Evolutionary conservation across 805 yeast species (phyloP).

Genomic region (Candida glaebosa): DNA sequence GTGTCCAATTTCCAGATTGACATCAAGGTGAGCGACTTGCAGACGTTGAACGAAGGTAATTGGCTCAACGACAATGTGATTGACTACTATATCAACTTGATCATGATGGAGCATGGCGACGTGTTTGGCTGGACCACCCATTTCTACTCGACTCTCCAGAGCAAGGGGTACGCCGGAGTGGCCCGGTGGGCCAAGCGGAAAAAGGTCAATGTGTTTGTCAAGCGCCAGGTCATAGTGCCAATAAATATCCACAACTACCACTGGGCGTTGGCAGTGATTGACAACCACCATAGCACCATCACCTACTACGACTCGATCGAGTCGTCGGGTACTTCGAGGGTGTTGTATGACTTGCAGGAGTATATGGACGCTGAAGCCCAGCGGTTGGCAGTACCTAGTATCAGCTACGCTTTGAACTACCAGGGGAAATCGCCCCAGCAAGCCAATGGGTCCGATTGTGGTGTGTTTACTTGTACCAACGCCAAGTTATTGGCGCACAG

Average conservation of each 20-base stretch:
- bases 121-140: conserved; percentile 82
- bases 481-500: conserved; percentile 59
- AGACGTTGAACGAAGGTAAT: conserved; percentile 61
- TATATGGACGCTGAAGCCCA: conserved; percentile 70
- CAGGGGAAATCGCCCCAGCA: conserved; percentile 67
- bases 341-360: conserved; percentile 46
- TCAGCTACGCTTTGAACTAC: conserved; percentile 22
- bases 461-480: conserved; percentile 84
- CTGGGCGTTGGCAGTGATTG: conserved; percentile 86
- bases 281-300: conserved; percentile 56
- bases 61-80: conserved; percentile 94
- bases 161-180: conserved; percentile 64
- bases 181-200: conserved; percentile 26
- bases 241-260: conserved; percentile 81
- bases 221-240: conserved; percentile 74
- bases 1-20: conserved; percentile 43
- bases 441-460: conserved; percentile 89
- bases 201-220: conserved; percentile 47
- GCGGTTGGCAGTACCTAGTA: conserved; percentile 30
- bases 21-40: conserved; percentile 61
- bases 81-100: conserved; percentile 67
- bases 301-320: conserved; percentile 75
- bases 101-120: conserved; percentile 40
- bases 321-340: conserved; percentile 37
- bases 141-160: conserved; percentile 70